These are phyloP conservation scores for Xylaria hypoxylon DNA, from an alignment of 2,329 filamentous ascomycete species.

Conservation along the genomic window DNA sequence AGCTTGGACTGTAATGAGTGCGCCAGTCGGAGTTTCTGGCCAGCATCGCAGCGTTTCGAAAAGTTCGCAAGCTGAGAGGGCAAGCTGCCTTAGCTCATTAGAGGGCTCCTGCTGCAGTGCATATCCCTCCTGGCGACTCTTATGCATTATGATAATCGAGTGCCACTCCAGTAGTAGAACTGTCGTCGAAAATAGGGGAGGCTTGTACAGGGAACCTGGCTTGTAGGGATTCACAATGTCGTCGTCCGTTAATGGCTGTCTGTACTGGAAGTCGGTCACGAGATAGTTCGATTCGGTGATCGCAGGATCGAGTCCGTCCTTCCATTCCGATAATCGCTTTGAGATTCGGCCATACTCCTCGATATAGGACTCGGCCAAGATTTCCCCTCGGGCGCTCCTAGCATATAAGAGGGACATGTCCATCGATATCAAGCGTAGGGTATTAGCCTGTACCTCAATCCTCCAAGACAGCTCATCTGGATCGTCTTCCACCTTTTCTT, in stretches of 20 bases:
- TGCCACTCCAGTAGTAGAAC: constrained; percentile 81
- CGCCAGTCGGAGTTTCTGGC: constrained; percentile 76
- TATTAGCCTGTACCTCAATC: constrained; percentile 74
- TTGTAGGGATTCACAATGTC: constrained; percentile 81
- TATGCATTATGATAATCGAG: constrained; percentile 83
- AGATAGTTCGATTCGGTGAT: constrained; percentile 72
- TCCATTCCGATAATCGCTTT: constrained; percentile 62
- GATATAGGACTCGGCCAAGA: constrained; percentile 73
- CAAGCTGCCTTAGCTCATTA: constrained; percentile 69
- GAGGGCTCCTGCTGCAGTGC: constrained; percentile 63
- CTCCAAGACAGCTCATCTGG: constrained; percentile 74
- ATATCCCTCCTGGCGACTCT: constrained; percentile 72
- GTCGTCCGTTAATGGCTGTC: constrained; percentile 63
- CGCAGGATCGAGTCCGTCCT: constrained; percentile 67
- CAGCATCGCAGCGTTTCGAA: constrained; percentile 83
- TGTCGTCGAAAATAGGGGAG: constrained; percentile 79
- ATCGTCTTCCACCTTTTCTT: constrained; percentile 66
- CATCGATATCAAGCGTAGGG: constrained; percentile 77
- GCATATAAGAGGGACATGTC: constrained; percentile 85
- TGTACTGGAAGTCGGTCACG: constrained; percentile 71
- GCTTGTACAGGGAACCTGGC: constrained; percentile 76
- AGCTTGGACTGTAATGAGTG: constrained; percentile 78
- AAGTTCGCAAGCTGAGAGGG: constrained; percentile 78
- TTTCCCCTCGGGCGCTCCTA: constrained; percentile 71
- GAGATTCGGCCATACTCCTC: constrained; percentile 68